A percentile compares a stretch with the other conserved stretches of the same genome.
Evolutionary conservation across 768 basidiomycete species (phyloP).

Genomic region (Naganishia kalamii): DNA sequence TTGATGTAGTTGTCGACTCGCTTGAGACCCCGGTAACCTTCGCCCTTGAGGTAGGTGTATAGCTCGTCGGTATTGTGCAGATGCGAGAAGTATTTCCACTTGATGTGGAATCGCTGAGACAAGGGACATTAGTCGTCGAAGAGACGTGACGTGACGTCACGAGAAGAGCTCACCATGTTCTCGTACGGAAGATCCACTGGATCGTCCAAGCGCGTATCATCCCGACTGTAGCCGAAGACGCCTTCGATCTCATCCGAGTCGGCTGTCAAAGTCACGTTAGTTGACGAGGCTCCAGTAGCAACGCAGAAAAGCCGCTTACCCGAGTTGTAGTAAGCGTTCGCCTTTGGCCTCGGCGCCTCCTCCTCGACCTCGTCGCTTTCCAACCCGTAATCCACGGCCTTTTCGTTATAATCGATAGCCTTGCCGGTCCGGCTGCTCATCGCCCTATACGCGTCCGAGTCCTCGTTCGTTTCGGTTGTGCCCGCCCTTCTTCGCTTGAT

Average conservation of each 20-base stretch:
- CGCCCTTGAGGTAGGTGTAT: conserved; percentile 78
- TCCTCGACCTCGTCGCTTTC: conserved; percentile 27
- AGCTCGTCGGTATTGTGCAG: conserved; percentile 99
- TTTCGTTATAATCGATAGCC: conserved; percentile 39
- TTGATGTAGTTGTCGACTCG: conserved; percentile 99
- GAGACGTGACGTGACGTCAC: neutral
- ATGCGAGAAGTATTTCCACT: conserved; percentile 98
- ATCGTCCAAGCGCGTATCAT: conserved; percentile 64
- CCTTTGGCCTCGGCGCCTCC: conserved; percentile 25
- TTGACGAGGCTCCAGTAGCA: neutral
- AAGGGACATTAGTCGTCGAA: conserved; percentile 2
- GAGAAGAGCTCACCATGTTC: conserved; percentile 62
- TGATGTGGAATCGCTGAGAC: conserved; percentile 91
- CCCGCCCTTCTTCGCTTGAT: conserved; percentile 16
- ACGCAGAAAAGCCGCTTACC: neutral
- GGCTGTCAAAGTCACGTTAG: neutral
- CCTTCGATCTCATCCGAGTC: conserved; percentile 63
- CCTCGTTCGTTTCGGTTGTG: conserved; percentile 13
- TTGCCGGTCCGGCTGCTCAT: conserved; percentile 16
- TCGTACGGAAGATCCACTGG: conserved; percentile 74
- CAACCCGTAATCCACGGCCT: conserved; percentile 41
- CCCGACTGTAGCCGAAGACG: conserved; percentile 77
- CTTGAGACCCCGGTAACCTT: conserved; percentile 84
- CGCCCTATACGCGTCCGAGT: conserved; percentile 9
- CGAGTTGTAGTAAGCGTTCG: conserved; percentile 13